These are phyloP conservation scores for Metschnikowia lochheadii DNA, from an alignment of 805 yeast genomes.

Conservation along the genomic window DNA sequence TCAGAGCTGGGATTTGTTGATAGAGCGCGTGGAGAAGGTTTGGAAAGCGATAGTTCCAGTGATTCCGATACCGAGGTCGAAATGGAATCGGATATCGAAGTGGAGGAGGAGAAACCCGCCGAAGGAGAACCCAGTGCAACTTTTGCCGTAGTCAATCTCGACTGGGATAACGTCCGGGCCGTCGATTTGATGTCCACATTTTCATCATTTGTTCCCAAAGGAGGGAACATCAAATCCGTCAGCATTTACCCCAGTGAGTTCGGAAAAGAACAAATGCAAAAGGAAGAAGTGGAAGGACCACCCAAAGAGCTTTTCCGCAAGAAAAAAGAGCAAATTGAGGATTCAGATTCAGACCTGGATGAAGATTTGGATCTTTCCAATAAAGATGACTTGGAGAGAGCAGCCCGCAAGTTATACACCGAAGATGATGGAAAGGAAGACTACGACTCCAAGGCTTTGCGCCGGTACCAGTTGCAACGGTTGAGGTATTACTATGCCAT, in stretches of 20 bases:
- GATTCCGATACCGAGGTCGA: slow-evolving; percentile 45
- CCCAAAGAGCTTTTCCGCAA: slow-evolving; percentile 71
- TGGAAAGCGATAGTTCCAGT: slow-evolving; percentile 24
- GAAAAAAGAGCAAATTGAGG: slow-evolving; percentile 18
- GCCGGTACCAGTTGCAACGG: slow-evolving; percentile 90
- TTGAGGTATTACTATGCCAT: slow-evolving; percentile 91
- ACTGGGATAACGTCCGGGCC: slow-evolving; percentile 94
- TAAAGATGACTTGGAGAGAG: slow-evolving; percentile 48
- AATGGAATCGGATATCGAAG: slow-evolving; percentile 52
- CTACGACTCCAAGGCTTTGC: slow-evolving; percentile 75
- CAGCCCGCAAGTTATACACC: slow-evolving; percentile 67
- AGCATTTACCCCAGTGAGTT: slow-evolving; percentile 82
- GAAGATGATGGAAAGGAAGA: slow-evolving; percentile 82
- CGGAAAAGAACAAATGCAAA: slow-evolving; percentile 87
- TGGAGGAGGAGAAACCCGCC: slow-evolving; percentile 61
- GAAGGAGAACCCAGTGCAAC: slow-evolving; percentile 80
- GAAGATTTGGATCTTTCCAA: slow-evolving; percentile 44
- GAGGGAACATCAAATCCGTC: slow-evolving; percentile 66
- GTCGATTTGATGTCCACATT: slow-evolving; percentile 87
- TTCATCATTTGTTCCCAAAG: slow-evolving; percentile 74
- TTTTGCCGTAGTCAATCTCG: slow-evolving; percentile 91
- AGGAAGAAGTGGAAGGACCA: slow-evolving; percentile 90
- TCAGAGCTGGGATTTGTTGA: slow-evolving; percentile 30
- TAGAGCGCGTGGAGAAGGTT: slow-evolving; percentile 65
- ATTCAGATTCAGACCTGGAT: slow-evolving; percentile 30